phyloP scores from a whole-genome alignment of 2,329 filamentous ascomycete genomes.

The Alternaria triticina region DNA sequence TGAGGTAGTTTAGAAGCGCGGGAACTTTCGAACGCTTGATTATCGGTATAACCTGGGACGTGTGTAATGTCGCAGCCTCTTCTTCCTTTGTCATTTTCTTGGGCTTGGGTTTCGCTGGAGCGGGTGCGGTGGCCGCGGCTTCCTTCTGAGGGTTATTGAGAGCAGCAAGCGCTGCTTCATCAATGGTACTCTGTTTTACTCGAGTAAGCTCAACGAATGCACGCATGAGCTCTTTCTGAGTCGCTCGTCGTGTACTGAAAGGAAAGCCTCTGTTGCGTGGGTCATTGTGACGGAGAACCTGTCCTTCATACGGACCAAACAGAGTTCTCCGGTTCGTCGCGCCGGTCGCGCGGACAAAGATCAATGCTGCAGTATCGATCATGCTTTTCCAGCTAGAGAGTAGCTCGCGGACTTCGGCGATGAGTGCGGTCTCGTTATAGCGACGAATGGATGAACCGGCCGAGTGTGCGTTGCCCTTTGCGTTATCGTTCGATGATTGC shows the following conservation, averaged over 20 bases:
- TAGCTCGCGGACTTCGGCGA: conserved; percentile 83
- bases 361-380: conserved; percentile 81
- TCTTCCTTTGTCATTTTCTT: conserved; percentile 79
- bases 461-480: conserved; percentile 93
- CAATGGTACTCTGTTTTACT: conserved; percentile 81
- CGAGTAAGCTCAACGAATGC: conserved; percentile 93
- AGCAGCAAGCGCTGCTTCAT: conserved; percentile 65
- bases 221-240: conserved; percentile 92
- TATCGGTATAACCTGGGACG: conserved; percentile 84
- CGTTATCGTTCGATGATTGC: conserved; percentile 90
- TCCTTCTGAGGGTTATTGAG: conserved; percentile 55
- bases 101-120: conserved; percentile 55
- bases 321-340: conserved; percentile 84
- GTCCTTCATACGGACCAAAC: conserved; percentile 89
- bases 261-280: conserved; percentile 84
- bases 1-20: conserved; percentile 82
- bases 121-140: conserved; percentile 43
- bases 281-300: conserved; percentile 81
- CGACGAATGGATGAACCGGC: conserved; percentile 87
- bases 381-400: conserved; percentile 83
- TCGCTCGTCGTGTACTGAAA: conserved; percentile 89
- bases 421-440: conserved; percentile 91
- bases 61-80: conserved; percentile 81
- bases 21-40: conserved; percentile 90
- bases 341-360: conserved; percentile 91